Percentiles rank a stretch among this genome's conserved stretches.
Conservation (phyloP, 345 rosid genomes). For the Populus deltoides region DNA sequence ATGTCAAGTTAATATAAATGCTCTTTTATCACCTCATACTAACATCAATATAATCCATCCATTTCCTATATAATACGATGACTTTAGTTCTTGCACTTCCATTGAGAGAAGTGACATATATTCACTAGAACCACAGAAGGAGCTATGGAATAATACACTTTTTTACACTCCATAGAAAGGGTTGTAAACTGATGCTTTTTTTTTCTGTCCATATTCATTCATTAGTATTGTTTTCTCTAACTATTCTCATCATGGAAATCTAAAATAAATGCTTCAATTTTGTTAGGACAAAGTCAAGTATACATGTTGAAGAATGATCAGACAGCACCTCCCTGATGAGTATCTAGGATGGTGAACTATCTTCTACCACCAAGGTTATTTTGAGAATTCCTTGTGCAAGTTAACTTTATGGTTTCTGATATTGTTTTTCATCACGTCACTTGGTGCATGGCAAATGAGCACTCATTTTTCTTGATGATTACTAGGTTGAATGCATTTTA, state of each 20-base stretch:
- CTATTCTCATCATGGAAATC: conserved; percentile 3
- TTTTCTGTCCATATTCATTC: background rate
- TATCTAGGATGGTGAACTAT: conserved; percentile 5
- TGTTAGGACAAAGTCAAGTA: conserved; percentile 38
- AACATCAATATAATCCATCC: background rate
- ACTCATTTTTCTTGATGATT: background rate
- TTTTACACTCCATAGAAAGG: background rate
- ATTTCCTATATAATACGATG: background rate
- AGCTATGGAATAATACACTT: background rate
- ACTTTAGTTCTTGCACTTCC: background rate
- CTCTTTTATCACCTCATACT: background rate
- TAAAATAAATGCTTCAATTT: conserved; percentile 5
- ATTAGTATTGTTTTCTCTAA: background rate
- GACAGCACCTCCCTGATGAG: conserved; percentile 17
- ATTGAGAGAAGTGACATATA: background rate
- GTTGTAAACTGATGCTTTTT: background rate
- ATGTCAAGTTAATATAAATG: conserved; percentile 1
- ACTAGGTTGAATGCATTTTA: background rate
- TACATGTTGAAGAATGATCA: conserved; percentile 31
- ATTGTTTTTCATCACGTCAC: background rate
- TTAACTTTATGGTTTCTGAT: background rate
- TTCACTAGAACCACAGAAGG: background rate
- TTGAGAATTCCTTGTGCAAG: background rate
- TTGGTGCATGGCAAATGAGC: background rate
- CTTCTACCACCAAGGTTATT: background rate